Percentiles rank a stretch among this genome's conserved stretches.
These are phyloP conservation scores for Nicotiana tabacum DNA, from an alignment of 257 asterid species.

Conservation along the genomic window DNA sequence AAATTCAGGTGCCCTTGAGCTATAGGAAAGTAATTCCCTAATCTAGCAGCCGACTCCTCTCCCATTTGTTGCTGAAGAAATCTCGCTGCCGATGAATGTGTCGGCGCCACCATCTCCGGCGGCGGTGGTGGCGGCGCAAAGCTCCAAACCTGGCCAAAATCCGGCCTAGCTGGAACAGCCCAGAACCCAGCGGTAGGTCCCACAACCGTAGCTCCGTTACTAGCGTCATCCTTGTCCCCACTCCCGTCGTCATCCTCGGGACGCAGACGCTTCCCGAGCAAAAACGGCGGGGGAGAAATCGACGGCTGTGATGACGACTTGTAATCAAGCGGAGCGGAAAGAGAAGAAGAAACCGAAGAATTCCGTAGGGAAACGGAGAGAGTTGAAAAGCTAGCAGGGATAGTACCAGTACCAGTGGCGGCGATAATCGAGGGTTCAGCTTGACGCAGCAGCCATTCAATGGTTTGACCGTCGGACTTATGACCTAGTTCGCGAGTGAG, in stretches of 20 bases:
- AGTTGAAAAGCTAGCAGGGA: slow-evolving; percentile 3
- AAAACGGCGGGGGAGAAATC: slow-evolving; percentile 44
- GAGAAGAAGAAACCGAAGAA: not conserved
- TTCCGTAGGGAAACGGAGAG: not conserved
- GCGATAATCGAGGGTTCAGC: slow-evolving; percentile 14
- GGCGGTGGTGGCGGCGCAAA: slow-evolving; percentile 16
- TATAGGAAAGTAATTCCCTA: slow-evolving; percentile 87
- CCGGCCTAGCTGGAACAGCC: slow-evolving; percentile 1
- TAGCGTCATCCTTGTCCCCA: slow-evolving; percentile 43
- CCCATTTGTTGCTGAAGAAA: slow-evolving; percentile 77
- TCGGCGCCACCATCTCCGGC: slow-evolving; percentile 50
- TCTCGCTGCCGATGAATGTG: slow-evolving; percentile 33
- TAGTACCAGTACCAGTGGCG: slow-evolving; percentile 15
- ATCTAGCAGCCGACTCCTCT: slow-evolving; percentile 89
- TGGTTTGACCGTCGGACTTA: slow-evolving; percentile 12
- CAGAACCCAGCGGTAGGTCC: slow-evolving; percentile 29
- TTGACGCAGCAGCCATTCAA: slow-evolving; percentile 13
- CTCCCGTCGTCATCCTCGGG: slow-evolving; percentile 47
- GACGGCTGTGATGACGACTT: not conserved
- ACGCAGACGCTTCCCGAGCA: slow-evolving; percentile 83
- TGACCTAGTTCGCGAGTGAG: slow-evolving; percentile 12
- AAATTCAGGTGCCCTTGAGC: slow-evolving; percentile 92
- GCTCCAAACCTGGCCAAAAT: slow-evolving; percentile 8
- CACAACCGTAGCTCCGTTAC: slow-evolving; percentile 22
- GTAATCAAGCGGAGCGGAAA: not conserved